phyloP scores from a whole-genome alignment of 192 early-diverging fungal species.

The Coemansia sp. region DNA sequence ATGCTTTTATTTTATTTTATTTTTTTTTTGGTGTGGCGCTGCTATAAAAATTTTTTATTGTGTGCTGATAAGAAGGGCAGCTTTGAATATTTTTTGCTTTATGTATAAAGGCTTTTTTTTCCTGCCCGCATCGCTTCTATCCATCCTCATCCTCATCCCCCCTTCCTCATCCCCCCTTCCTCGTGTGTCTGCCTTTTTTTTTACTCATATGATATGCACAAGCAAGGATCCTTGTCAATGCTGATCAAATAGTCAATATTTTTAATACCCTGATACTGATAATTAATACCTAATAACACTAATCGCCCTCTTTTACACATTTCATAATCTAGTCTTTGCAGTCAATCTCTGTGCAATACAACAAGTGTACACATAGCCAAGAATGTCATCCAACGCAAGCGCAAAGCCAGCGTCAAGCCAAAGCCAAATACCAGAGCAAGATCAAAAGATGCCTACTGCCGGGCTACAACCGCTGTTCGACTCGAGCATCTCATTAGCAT shows the following conservation, averaged over 20 bases:
- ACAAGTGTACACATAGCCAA: background rate
- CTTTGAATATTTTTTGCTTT: too few species aligned
- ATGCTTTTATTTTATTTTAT: background rate
- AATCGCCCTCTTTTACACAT: background rate
- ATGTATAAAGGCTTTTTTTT: background rate
- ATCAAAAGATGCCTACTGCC: background rate
- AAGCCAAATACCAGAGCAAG: background rate
- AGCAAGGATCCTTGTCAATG: background rate
- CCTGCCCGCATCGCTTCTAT: too few species aligned
- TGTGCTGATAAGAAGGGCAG: too few species aligned
- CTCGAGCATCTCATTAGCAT: slow-evolving; percentile 36
- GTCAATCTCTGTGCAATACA: background rate
- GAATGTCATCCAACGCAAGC: background rate
- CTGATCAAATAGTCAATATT: background rate
- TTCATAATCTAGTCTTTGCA: background rate
- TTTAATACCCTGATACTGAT: background rate
- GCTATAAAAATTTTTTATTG: background rate
- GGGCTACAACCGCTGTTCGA: slow-evolving; percentile 45
- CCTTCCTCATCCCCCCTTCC: too few species aligned
- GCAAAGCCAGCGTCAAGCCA: slow-evolving; percentile 1
- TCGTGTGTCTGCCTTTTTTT: background rate
- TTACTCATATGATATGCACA: slow-evolving; percentile 3
- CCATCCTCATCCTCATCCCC: too few species aligned
- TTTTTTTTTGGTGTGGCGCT: background rate
- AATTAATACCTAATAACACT: background rate